Evolutionary conservation across 2,329 filamentous ascomycete species (phyloP).

Genomic region (Ophiobolus disseminans): DNA sequence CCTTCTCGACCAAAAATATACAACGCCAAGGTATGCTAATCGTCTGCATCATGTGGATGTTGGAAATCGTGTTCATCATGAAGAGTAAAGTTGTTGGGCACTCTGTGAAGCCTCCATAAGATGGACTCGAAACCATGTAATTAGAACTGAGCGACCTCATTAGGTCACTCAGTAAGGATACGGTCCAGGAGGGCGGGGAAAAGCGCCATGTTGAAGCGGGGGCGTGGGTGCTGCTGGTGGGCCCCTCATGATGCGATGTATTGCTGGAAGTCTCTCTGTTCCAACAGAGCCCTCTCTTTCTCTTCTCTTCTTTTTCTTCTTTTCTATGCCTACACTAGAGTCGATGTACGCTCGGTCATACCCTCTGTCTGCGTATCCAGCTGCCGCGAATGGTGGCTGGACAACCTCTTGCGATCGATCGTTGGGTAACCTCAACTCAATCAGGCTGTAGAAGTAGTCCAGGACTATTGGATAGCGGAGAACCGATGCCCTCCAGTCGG

Average conservation of each 20-base stretch:
- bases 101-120: too few species aligned
- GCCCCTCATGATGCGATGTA: constrained; percentile 34
- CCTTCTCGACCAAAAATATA: background rate
- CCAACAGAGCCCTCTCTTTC: constrained; percentile 38
- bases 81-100: too few species aligned
- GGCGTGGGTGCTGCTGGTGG: constrained; percentile 46
- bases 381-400: constrained; percentile 49
- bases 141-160: background rate
- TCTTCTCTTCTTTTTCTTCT: constrained; percentile 46
- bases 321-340: constrained; percentile 33
- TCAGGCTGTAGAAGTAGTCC: constrained; percentile 78
- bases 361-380: constrained; percentile 47
- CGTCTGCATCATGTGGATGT: too few species aligned
- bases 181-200: constrained; percentile 31
- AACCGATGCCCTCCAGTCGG: constrained; percentile 78
- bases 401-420: constrained; percentile 55
- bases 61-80: background rate
- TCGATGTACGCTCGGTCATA: constrained; percentile 46
- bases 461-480: constrained; percentile 80
- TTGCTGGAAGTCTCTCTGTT: constrained; percentile 22
- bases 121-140: too few species aligned
- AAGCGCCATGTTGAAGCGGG: constrained; percentile 40
- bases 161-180: constrained; percentile 22
- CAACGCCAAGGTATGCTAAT: constrained; percentile 3
- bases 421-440: constrained; percentile 69